phyloP scores from a whole-genome alignment of 192 early-diverging fungal species.

The Coemansia sp. region DNA sequence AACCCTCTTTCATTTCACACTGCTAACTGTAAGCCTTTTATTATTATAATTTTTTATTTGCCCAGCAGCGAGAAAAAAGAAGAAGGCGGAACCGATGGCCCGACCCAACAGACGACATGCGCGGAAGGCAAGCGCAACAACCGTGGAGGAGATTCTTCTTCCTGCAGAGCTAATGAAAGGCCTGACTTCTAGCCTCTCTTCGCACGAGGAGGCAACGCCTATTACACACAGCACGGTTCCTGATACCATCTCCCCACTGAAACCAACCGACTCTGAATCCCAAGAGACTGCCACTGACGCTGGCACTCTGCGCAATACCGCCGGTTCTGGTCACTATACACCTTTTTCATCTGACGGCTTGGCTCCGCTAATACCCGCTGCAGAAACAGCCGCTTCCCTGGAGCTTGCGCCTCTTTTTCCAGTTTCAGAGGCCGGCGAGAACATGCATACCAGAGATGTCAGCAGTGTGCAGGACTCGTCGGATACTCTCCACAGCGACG shows the following conservation, averaged over 20 bases:
- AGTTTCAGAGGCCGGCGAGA: conserved; percentile 2
- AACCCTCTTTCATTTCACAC: background rate
- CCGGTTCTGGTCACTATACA: background rate
- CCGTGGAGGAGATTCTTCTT: conserved; percentile 50
- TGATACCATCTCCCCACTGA: background rate
- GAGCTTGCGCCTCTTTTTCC: conserved; percentile 48
- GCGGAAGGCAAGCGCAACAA: conserved; percentile 52
- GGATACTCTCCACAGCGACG: background rate
- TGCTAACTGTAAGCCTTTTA: conserved; percentile 6
- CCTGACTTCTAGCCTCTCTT: conserved; percentile 38
- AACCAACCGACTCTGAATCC: background rate
- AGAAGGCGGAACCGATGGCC: conserved; percentile 18
- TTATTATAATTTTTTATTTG: background rate
- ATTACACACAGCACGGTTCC: background rate
- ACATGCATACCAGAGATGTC: background rate
- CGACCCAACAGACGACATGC: conserved; percentile 43
- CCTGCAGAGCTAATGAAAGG: conserved; percentile 51
- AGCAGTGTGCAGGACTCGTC: conserved; percentile 8
- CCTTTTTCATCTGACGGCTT: background rate
- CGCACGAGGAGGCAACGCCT: conserved; percentile 1
- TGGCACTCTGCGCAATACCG: background rate
- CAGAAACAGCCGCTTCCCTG: conserved; percentile 5
- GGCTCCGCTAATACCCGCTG: background rate
- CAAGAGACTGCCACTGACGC: background rate
- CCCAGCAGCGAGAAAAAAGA: too few relatives aligned